Evolutionary conservation across 768 basidiomycete species (phyloP).

Genomic region (Lentinula edodes): DNA sequence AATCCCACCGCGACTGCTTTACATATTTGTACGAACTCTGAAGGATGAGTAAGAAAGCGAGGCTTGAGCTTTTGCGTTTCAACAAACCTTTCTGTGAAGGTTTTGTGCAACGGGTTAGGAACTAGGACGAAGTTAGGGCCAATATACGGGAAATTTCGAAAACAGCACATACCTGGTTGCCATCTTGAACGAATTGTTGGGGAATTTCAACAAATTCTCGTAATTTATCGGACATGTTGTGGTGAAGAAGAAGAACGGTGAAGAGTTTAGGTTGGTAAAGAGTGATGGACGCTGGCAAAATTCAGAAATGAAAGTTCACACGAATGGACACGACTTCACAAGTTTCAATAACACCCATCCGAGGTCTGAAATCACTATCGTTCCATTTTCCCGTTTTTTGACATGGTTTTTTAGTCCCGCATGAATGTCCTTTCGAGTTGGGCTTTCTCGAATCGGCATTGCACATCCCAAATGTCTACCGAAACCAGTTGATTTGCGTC

Average conservation of each 20-base stretch:
- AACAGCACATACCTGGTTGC: slow-evolving; percentile 70
- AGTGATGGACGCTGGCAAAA: slow-evolving; percentile 26
- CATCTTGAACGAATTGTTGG: slow-evolving; percentile 88
- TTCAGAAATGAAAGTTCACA: slow-evolving; percentile 6
- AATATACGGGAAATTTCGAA: not conserved
- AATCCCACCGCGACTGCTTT: slow-evolving; percentile 97
- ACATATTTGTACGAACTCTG: slow-evolving; percentile 94
- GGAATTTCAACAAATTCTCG: slow-evolving; percentile 89
- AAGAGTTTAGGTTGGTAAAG: slow-evolving; percentile 6
- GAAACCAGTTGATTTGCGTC: not conserved
- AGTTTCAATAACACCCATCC: not conserved
- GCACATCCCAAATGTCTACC: slow-evolving; percentile 13
- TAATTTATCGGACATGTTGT: slow-evolving; percentile 82
- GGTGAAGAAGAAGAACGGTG: slow-evolving; percentile 16
- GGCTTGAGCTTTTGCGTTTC: not conserved
- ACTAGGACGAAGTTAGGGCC: slow-evolving; percentile 43
- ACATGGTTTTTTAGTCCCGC: slow-evolving; percentile 23
- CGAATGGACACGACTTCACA: not conserved
- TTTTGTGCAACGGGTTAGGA: slow-evolving; percentile 96
- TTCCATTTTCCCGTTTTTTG: slow-evolving; percentile 5
- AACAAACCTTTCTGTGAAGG: slow-evolving; percentile 85
- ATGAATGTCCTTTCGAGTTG: slow-evolving; percentile 61
- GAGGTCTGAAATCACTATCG: slow-evolving; percentile 6
- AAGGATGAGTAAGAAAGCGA: slow-evolving; percentile 3
- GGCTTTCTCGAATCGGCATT: slow-evolving; percentile 31